Conservation (phyloP, 1,284 basidiomycete species). For the Cystobasidium slooffiae region DNA sequence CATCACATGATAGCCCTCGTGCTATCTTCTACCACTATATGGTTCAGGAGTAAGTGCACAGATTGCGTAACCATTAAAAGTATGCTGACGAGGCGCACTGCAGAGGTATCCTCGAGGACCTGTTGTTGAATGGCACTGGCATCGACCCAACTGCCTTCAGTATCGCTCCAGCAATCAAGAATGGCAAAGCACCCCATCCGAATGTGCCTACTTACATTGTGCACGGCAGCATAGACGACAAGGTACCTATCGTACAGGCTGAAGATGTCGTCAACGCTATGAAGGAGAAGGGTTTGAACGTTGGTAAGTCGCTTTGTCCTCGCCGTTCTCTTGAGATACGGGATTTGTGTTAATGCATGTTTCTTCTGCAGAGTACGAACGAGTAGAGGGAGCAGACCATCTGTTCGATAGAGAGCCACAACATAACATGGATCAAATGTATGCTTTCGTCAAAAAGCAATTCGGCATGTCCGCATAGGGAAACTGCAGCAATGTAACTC, state of each 20-base stretch:
- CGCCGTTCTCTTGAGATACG: background rate
- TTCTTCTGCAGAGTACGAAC: constrained; percentile 38
- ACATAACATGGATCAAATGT: constrained; percentile 49
- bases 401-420: constrained; percentile 47
- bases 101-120: constrained; percentile 48
- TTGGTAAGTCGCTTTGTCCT: background rate
- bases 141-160: constrained; percentile 47
- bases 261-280: constrained; percentile 49
- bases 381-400: constrained; percentile 50
- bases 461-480: constrained; percentile 7
- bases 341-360: background rate
- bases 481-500: too few relatives aligned
- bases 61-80: background rate
- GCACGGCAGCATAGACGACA: constrained; percentile 53
- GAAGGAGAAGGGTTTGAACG: constrained; percentile 32
- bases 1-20: constrained; percentile 31
- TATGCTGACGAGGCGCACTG: constrained; percentile 3
- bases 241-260: constrained; percentile 50
- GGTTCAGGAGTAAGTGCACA: constrained; percentile 43
- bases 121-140: constrained; percentile 51
- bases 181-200: constrained; percentile 45
- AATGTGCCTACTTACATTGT: constrained; percentile 49
- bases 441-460: constrained; percentile 48
- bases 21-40: constrained; percentile 51
- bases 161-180: constrained; percentile 45